Evolutionary conservation across 1,284 basidiomycete species (phyloP), one percentile per base, ranked within the genome.

Genomic region (Phylloporus sp.): DNA sequence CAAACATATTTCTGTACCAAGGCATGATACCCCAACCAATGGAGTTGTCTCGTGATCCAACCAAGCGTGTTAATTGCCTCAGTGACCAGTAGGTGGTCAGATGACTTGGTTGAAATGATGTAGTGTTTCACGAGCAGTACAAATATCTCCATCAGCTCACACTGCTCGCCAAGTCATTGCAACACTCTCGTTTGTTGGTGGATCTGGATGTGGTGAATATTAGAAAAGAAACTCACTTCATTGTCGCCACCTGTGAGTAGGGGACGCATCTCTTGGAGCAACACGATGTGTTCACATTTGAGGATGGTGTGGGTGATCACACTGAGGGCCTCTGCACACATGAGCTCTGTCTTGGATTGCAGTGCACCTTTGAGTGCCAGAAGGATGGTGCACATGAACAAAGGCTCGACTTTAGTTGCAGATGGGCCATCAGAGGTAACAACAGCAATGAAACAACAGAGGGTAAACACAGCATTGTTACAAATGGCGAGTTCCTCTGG

Each of bases 211-310:
- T 99, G 98, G 67, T 93, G 88, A 58, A 99, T 88, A 77, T 99
- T 99, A 81, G 91, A 91, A 84, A 99, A 98, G 80, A 99, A 97
- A 75, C 92, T 96, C 32, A 95, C 96, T 76, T 99, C 98, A 54
- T 94, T 92, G 72, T 99, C 97, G 1, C 94, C 96, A 22, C 85
- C 89, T 6, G 93, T 94, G n/a, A 98, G 84, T 15, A 99, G 80
- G 15, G 89, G 84, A 11, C 80, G 85, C 88, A 98, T 90, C 72
- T 98, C 95, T 54, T 86, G 85, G 47, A 98, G 79, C 3, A 84
- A 77, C 0, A 78, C 74, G 26, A 95, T 80, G n/a, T 81, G 76
- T 4, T 83, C 78, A 67, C 93, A 94, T 63, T 84, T 85, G 46
- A 84, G 80, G 6, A 96, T 88, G 0, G 93, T 90, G 68, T 91